Conservation (phyloP, 1,139 yeast species). For the Pichia sp. region DNA sequence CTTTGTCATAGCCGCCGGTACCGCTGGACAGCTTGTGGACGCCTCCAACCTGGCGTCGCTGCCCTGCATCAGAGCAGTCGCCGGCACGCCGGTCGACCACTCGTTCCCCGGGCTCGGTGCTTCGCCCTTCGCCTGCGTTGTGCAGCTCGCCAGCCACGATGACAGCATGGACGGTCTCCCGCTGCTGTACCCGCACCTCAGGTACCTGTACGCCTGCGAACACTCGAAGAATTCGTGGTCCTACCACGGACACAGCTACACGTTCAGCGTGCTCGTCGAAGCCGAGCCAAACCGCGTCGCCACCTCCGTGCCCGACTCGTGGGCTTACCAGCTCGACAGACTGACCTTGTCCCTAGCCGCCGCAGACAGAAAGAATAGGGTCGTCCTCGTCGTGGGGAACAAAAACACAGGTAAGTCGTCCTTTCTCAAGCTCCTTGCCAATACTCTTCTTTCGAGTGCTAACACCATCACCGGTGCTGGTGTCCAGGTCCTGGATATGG, state of each 20-base stretch:
- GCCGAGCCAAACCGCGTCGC: slow-evolving; percentile 13
- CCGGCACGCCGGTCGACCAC: neutral
- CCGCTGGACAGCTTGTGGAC: slow-evolving; percentile 33
- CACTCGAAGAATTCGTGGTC: neutral
- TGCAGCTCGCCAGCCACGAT: slow-evolving; percentile 7
- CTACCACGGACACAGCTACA: slow-evolving; percentile 19
- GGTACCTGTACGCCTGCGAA: slow-evolving; percentile 34
- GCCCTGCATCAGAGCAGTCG: slow-evolving; percentile 43
- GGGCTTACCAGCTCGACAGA: slow-evolving; percentile 22
- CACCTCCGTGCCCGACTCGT: slow-evolving; percentile 21
- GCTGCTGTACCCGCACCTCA: slow-evolving; percentile 46
- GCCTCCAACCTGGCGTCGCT: slow-evolving; percentile 54
- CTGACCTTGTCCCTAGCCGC: slow-evolving; percentile 2
- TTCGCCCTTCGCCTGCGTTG: slow-evolving; percentile 4
- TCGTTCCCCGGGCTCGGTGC: neutral
- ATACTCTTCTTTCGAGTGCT: slow-evolving; percentile 36
- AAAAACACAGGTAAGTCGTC: slow-evolving; percentile 88
- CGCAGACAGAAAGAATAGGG: slow-evolving; percentile 12
- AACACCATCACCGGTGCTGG: neutral
- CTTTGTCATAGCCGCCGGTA: neutral
- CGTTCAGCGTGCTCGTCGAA: slow-evolving; percentile 9
- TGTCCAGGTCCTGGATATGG: slow-evolving; percentile 63
- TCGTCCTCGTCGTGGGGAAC: slow-evolving; percentile 50
- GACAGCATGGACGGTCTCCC: slow-evolving; percentile 9
- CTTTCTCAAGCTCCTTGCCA: slow-evolving; percentile 51